Evolutionary conservation across 345 rosid species (phyloP), one percentile per base, ranked within the genome.

Genomic region (Excoecaria agallocha): DNA sequence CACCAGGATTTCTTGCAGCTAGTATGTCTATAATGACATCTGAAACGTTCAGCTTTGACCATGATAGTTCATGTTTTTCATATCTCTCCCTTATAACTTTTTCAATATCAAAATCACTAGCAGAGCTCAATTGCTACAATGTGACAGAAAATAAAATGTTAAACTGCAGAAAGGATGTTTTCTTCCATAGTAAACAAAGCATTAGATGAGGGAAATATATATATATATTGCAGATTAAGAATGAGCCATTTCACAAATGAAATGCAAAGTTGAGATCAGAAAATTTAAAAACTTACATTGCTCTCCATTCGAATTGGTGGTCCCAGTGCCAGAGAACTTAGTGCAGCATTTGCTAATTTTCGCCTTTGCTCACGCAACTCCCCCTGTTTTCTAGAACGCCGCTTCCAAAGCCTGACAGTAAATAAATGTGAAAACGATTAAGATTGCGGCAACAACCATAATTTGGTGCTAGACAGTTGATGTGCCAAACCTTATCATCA

Each of bases 11-110:
- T 83, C 87, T 87, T 72, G 74, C 65, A 57, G 80, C 76, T 66
- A 91, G 84, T 73, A 77, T 83, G 62, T 77, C 80, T 22, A 82
- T 86, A 66, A 79, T 66, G 84, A 85, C 89, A 67, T 93, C 97
- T 62, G 97, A 89, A 77, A 93, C 89, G 81, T 93, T 93, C 81
- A 93, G 86, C 83, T 77, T 90, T 66, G 91, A 90, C 93, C 93
- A 93, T 73, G 99, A 95, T 74, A 69, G 84, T 74, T 87, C 83
- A 9, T 81, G 87, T 79, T 84, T 94, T 82, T 78, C 82, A 57
- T 66, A 77, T 83, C 99, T 90, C 84, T 80, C 88, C 84, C 76
- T 83, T 88, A 87, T 81, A 37, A 88, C 80, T 54, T 79, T 85
- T 82, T 91, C 92, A 80, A 93, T 89, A 75, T 93, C 87, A 82